Base-by-base conservation (phyloP, 108 stramenopile species). In the Cyclotella sp. region DNA sequence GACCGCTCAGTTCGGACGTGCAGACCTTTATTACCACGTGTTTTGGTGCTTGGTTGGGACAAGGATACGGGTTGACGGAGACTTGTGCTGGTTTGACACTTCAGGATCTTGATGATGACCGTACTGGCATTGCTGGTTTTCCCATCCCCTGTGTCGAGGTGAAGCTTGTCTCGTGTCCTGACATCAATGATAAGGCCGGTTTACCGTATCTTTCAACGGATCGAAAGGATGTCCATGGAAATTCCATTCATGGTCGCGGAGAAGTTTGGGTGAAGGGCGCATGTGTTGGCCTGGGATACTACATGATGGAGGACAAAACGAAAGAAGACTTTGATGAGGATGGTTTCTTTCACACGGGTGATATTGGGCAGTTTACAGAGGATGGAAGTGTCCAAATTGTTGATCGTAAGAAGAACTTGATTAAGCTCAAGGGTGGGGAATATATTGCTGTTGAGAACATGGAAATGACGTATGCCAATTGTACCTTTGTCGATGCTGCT, bases 401-500 rank as follows among this genome's bases (percentile, higher is more conserved):
- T 43, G 93, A 94, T 63, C 91, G 93, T n/a, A 90, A 91, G 78
- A 96, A 98, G 87, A 96, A 98, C 70, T 87, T 97, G 58, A 96
- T 97, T 83, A 97, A 97, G 82, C 84, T 97, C 63, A 93, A 90
- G 72, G 88, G 93, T 68, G 97, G 97, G 22, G 97, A 98, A 77
- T 98, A 98, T 78, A 87, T 98, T 51, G 91, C 91, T 9, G 72
- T 95, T 46, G 95, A 93, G 53, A 91, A 88, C 70, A 93, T 95
- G 91, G 95, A 95, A 57, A 89, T 90, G 85, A 81, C 73, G 11
- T 92, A 89, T 69, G 90, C 85, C 55, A 92, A 90, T 72, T 84
- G 75, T 21, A 30, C 52, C 14, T 93, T 90, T 79, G 92, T 95
- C 15, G 89, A 90, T 79, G 91, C 91, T 57, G 70, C 87, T 51